Evolutionary conservation across 495 filamentous ascomycete species (phyloP).

Genomic region (Tricharina praecox): DNA sequence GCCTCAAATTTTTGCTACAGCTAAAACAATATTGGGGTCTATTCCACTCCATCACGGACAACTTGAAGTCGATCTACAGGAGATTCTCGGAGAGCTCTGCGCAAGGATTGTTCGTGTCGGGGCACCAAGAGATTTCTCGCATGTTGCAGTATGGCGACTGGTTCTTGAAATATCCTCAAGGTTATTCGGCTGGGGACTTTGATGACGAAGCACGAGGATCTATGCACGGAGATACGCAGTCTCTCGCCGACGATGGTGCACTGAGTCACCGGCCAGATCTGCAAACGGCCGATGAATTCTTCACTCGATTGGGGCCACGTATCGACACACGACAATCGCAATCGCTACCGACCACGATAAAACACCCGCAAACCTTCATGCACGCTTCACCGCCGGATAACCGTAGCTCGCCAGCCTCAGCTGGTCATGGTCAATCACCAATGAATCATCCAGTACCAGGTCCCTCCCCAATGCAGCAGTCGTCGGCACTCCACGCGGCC

Average conservation of each 20-base stretch:
- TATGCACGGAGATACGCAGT: constrained; percentile 4
- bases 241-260: constrained; percentile 14
- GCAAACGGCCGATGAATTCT: constrained; percentile 90
- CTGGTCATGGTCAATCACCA: constrained; percentile 21
- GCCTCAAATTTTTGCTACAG: constrained; percentile 75
- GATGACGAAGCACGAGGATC: constrained; percentile 11
- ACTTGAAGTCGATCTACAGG: constrained; percentile 75
- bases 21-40: constrained; percentile 98
- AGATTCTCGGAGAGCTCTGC: constrained; percentile 62
- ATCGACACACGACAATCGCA: constrained; percentile 30
- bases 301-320: constrained; percentile 60
- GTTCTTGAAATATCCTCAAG: constrained; percentile 90
- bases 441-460: constrained; percentile 20
- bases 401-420: constrained; percentile 14
- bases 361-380: constrained; percentile 7
- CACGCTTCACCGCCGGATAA: constrained; percentile 12
- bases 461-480: constrained; percentile 14
- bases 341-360: constrained; percentile 27
- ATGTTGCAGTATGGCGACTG: constrained; percentile 97
- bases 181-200: constrained; percentile 41
- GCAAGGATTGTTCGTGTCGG: constrained; percentile 37
- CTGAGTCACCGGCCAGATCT: constrained; percentile 42
- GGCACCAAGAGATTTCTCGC: constrained; percentile 34
- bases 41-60: constrained; percentile 91
- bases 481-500: constrained; percentile 8